Conservation (phyloP, 345 rosid species). For the Eucalyptus tenuipes region DNA sequence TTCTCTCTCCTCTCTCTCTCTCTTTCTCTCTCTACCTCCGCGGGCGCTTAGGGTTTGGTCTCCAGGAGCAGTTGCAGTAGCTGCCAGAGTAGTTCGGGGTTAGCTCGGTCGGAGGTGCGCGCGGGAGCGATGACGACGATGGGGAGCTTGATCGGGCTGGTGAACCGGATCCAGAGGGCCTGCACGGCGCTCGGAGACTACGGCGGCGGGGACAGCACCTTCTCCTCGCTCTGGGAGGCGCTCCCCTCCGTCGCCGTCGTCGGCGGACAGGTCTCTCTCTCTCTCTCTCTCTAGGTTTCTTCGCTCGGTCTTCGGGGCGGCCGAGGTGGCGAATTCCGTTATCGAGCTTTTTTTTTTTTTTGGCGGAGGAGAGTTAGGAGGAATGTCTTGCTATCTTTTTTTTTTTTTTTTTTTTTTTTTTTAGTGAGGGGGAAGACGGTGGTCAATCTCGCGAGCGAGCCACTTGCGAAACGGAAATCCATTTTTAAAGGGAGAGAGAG, state of each 20-base stretch:
- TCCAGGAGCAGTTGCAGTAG: not conserved
- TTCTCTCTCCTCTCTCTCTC: not conserved
- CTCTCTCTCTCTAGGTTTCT: not conserved
- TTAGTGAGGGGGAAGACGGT: not conserved
- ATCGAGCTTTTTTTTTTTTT: not conserved
- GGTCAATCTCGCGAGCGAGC: no score
- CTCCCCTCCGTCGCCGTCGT: slow-evolving; percentile 46
- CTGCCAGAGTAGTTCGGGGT: not conserved
- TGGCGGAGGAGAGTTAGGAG: not conserved
- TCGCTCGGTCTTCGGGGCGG: not conserved
- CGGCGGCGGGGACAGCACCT: slow-evolving; percentile 65
- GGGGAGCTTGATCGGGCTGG: slow-evolving; percentile 91
- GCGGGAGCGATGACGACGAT: slow-evolving; percentile 52
- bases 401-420: no score
- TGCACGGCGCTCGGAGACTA: slow-evolving; percentile 91
- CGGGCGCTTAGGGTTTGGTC: not conserved
- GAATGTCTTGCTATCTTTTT: not conserved
- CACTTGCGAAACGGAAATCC: not conserved
- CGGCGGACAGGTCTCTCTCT: slow-evolving; percentile 24
- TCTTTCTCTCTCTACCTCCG: not conserved
- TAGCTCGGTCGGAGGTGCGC: not conserved
- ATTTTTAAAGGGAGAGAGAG: not conserved
- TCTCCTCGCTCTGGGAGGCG: slow-evolving; percentile 90
- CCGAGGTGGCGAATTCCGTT: not conserved
- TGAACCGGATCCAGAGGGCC: slow-evolving; percentile 87